Evolutionary conservation across 768 basidiomycete genomes (phyloP).

Genomic region (Xerocomus potaroensis): DNA sequence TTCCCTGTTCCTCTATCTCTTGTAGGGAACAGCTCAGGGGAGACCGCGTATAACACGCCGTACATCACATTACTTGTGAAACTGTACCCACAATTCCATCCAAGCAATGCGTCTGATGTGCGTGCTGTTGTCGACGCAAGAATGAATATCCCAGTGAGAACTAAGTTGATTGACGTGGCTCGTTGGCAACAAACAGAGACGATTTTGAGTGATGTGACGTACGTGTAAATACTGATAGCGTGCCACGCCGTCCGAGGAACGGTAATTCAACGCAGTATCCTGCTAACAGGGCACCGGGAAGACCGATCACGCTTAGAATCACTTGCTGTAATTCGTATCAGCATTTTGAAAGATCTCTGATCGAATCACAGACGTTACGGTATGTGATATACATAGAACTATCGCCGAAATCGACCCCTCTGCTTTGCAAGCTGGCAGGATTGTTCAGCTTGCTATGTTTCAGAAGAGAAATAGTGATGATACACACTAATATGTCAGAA

Average conservation of each 20-base stretch:
- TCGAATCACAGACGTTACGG: conserved; percentile 48
- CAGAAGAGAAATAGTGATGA: not conserved
- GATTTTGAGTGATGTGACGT: conserved; percentile 4
- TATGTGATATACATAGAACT: conserved; percentile 68
- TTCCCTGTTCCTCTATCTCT: conserved; percentile 54
- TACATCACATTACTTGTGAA: conserved; percentile 59
- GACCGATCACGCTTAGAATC: conserved; percentile 52
- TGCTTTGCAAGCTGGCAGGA: conserved; percentile 49
- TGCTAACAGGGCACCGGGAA: conserved; percentile 55
- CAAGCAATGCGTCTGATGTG: conserved; percentile 47
- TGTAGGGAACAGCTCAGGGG: conserved; percentile 53
- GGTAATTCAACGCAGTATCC: conserved; percentile 52
- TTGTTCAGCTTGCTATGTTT: not conserved
- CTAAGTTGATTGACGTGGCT: conserved; percentile 19
- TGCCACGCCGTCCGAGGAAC: conserved; percentile 48
- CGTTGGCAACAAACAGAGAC: too few relatives aligned
- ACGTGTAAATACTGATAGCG: conserved; percentile 49
- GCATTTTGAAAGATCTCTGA: not conserved
- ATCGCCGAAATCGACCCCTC: conserved; percentile 68
- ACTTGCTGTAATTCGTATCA: conserved; percentile 38
- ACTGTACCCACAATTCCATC: conserved; percentile 56
- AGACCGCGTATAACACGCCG: conserved; percentile 41
- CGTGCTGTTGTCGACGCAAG: conserved; percentile 54
- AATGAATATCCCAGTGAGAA: conserved; percentile 54
- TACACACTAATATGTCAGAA: conserved; percentile 48